Evolutionary conservation across 1,284 basidiomycete species (phyloP), one percentile per base, ranked within the genome.

Genomic region (Phylloporus gajari): DNA sequence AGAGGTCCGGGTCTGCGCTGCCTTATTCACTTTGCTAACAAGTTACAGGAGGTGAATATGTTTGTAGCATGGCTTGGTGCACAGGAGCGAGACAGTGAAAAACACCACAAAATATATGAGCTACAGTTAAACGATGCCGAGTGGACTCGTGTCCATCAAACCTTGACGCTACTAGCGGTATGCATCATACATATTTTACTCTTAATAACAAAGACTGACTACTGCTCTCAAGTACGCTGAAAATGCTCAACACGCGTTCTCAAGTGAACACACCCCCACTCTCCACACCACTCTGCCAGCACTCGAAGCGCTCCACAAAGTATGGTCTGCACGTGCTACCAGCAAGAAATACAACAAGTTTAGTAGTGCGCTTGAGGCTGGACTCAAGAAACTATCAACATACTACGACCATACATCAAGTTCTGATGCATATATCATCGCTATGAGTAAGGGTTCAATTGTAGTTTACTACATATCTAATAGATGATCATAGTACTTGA

Each of bases 361-460:
- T 67, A 44, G 56, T 35, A 35, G 64, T 2, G 75, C 73, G 0
- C 69, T 84, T 5, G 38, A 74, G 21, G 78, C 73, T 2, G 82
- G 71, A 1, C 69, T 76, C 9, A 35, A 38, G 25, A 60, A 60
- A 25, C 7, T 60, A 35, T 9, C 35, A 4, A 32, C 35, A 15
- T 60, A 60, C 58, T 60, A 60, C 38, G 32, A 60, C 7, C 25
- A 21, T 60, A 60, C 15, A n/a, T 19, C 21, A 30, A 60, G 35
- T 35, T 35, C 35, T 35, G 35, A 35, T 35, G 35, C 8, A 8
- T 35, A 35, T 35, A 35, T 35, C 15, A 60, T 60, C 3, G 58
- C 32, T 23, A 60, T 60, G 58, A 60, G 58, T 60, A 11, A 60
- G 58, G 21, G 17, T 30, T 32, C 30, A 4, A 35, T 35, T 59